phyloP scores from a whole-genome alignment of 106 monocot species.

The Platanthera guangdongensis region DNA sequence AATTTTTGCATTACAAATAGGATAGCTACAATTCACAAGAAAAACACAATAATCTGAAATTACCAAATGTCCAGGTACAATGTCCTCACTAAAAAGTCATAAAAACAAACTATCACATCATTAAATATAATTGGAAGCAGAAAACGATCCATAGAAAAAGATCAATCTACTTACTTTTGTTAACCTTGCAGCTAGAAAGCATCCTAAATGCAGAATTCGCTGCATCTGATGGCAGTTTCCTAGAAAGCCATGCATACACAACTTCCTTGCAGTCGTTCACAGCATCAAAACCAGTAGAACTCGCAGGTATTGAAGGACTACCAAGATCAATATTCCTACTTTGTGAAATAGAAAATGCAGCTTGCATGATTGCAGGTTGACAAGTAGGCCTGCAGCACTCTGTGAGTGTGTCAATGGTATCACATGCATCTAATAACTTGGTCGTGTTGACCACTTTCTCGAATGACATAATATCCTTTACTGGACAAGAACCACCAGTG shows the following conservation, averaged over 20 bases:
- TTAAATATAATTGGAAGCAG: not conserved
- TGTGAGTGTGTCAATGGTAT: conserved; percentile 78
- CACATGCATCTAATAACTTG: conserved; percentile 81
- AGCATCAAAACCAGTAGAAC: conserved; percentile 29
- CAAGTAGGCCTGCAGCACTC: conserved; percentile 91
- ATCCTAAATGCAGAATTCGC: conserved; percentile 86
- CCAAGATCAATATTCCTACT: conserved; percentile 29
- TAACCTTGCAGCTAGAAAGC: conserved; percentile 84
- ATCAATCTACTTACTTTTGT: conserved; percentile 52
- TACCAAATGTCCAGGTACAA: not conserved
- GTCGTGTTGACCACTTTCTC: conserved; percentile 84
- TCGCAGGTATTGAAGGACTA: conserved; percentile 38
- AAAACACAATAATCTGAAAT: not conserved
- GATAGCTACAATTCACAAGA: not conserved
- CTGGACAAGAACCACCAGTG: conserved; percentile 81
- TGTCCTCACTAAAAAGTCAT: not conserved
- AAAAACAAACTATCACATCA: not conserved
- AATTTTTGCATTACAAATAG: not conserved
- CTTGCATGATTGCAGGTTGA: conserved; percentile 86
- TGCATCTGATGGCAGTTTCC: conserved; percentile 45
- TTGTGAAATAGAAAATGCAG: conserved; percentile 68
- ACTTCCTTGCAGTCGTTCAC: conserved; percentile 81
- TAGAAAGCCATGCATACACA: conserved; percentile 89
- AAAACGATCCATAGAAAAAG: not conserved
- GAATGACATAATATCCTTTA: conserved; percentile 63